phyloP scores from a whole-genome alignment of 441 rosid genomes.

The Pelargonium australe region DNA sequence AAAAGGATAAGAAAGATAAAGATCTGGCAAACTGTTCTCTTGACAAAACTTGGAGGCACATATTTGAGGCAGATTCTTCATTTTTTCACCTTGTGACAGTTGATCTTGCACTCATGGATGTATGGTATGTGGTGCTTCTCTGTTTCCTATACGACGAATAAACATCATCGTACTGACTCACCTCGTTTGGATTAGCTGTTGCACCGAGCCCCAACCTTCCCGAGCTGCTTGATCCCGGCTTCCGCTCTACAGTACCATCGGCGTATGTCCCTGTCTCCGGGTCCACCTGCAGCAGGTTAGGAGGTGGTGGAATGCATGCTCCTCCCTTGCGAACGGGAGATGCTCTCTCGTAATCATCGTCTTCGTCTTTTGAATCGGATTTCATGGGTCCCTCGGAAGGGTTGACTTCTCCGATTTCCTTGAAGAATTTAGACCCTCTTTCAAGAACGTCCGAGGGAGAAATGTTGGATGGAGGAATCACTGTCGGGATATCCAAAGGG shows the following conservation, averaged over 20 bases:
- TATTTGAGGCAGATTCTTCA: not conserved
- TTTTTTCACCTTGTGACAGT: conserved; percentile 46
- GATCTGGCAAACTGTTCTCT: not conserved
- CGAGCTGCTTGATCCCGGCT: conserved; percentile 48
- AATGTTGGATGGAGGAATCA: conserved; percentile 72
- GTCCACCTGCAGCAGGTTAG: conserved; percentile 69
- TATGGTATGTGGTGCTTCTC: conserved; percentile 81
- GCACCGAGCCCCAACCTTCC: conserved; percentile 96
- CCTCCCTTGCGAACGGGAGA: conserved; percentile 78
- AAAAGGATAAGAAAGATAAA: not conserved
- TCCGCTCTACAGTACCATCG: conserved; percentile 72
- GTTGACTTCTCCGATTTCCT: conserved; percentile 85
- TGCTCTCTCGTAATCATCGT: conserved; percentile 63
- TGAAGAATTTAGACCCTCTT: conserved; percentile 84
- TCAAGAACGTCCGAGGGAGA: conserved; percentile 70
- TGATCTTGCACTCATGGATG: conserved; percentile 78
- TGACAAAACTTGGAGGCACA: no score
- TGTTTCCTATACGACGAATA: conserved; percentile 91
- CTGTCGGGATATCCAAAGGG: conserved; percentile 91
- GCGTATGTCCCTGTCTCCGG: conserved; percentile 83
- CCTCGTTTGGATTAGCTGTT: conserved; percentile 80
- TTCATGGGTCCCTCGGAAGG: conserved; percentile 85
- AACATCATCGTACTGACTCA: conserved; percentile 87
- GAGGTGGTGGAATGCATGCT: conserved; percentile 94
- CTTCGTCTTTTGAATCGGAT: conserved; percentile 54